phyloP scores from a whole-genome alignment of 768 basidiomycete genomes.

The Russula emetica region DNA sequence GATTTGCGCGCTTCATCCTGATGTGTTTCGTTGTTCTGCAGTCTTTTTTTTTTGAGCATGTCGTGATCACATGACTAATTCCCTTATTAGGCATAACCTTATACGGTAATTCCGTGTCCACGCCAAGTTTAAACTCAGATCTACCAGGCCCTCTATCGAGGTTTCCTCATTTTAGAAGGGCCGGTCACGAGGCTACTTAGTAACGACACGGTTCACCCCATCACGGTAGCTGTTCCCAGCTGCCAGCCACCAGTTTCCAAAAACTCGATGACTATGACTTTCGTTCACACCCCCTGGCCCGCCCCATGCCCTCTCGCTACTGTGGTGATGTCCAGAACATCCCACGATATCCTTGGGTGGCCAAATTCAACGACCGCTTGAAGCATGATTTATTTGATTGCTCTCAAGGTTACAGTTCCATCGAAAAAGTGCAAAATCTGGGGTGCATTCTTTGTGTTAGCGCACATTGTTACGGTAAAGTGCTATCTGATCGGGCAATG shows the following conservation, averaged over 20 bases:
- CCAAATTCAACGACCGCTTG: not conserved
- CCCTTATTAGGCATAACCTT: too few relatives aligned
- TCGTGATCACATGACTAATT: too few relatives aligned
- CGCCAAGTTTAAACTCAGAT: too few relatives aligned
- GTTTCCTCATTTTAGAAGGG: too few relatives aligned
- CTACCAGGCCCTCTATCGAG: too few relatives aligned
- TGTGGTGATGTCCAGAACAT: not conserved
- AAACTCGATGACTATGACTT: not conserved
- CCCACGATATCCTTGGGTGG: not conserved
- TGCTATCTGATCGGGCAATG: not conserved
- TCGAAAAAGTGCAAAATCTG: not conserved
- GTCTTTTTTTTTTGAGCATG: too few relatives aligned
- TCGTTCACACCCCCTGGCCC: not conserved
- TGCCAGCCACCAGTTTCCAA: not conserved
- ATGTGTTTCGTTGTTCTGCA: too few relatives aligned
- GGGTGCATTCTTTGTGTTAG: not conserved
- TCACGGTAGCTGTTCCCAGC: not conserved
- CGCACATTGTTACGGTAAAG: not conserved
- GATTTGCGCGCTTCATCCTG: too few relatives aligned
- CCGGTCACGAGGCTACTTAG: too few relatives aligned
- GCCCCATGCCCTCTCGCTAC: too few relatives aligned
- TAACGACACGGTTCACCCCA: not conserved
- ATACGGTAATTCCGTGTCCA: too few relatives aligned
- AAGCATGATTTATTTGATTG: not conserved
- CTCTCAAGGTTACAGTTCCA: not conserved